Evolutionary conservation across 2,329 filamentous ascomycete species (phyloP).

Genomic region (Chrysosphaeria jannelii): DNA sequence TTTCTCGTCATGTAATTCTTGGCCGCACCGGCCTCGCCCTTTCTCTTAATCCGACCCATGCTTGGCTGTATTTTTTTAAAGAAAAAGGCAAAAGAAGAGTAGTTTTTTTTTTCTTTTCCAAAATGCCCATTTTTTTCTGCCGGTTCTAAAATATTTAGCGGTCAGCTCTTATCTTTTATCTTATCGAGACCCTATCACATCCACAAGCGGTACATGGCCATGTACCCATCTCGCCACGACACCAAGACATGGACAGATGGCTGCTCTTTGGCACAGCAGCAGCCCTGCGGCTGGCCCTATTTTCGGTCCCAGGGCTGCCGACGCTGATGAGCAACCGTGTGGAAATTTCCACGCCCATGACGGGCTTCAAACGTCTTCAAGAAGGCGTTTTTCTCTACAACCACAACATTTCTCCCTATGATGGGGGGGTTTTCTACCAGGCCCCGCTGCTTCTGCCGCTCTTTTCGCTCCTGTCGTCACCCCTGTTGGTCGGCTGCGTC

Average conservation of each 20-base stretch:
- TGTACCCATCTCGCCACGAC: no score
- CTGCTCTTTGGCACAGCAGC: constrained; percentile 43
- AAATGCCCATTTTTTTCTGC: no score
- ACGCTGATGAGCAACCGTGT: constrained; percentile 70
- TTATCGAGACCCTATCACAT: no score
- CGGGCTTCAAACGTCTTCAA: constrained; percentile 95
- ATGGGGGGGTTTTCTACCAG: constrained; percentile 61
- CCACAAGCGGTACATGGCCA: no score
- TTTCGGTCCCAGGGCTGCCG: constrained; percentile 47
- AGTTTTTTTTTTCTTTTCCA: no score
- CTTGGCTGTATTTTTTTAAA: constrained; percentile 5
- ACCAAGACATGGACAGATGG: no score
- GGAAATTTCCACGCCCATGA: constrained; percentile 88
- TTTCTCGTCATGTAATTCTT: constrained; percentile 97
- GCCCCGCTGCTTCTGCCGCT: constrained; percentile 73
- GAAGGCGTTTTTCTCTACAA: constrained; percentile 91
- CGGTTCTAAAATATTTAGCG: no score
- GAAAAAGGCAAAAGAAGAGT: no score
- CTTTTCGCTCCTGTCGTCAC: constrained; percentile 64
- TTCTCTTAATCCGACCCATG: constrained; percentile 69
- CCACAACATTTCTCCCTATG: constrained; percentile 87
- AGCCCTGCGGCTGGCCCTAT: constrained; percentile 49
- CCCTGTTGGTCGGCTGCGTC: constrained; percentile 47
- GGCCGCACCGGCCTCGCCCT: constrained; percentile 69
- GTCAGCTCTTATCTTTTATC: no score